These are phyloP conservation scores for Chaetomium olivaceum DNA, from an alignment of 2,329 filamentous ascomycete species.

Conservation along the genomic window DNA sequence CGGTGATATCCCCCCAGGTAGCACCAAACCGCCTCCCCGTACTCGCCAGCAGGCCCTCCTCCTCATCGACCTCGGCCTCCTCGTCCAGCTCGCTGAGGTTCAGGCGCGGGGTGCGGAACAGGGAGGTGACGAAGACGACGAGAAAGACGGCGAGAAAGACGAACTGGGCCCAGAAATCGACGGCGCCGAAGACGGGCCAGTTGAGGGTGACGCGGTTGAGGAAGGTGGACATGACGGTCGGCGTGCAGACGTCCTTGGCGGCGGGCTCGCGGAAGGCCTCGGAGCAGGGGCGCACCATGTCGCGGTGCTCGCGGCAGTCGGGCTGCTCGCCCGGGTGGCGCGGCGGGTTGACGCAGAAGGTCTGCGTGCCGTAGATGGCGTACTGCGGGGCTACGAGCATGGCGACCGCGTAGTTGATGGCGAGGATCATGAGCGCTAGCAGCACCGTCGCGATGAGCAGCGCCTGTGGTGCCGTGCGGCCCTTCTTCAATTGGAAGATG, in stretches of 20 bases:
- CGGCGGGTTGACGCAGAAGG: slow-evolving; percentile 77
- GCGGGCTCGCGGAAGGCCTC: slow-evolving; percentile 70
- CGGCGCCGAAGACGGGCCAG: slow-evolving; percentile 88
- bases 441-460: slow-evolving; percentile 88
- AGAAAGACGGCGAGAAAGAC: slow-evolving; percentile 83
- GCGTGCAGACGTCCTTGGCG: slow-evolving; percentile 83
- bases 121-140: slow-evolving; percentile 73
- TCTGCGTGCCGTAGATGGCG: slow-evolving; percentile 89
- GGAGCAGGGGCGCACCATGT: slow-evolving; percentile 78
- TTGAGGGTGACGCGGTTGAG: slow-evolving; percentile 90
- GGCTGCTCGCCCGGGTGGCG: slow-evolving; percentile 64
- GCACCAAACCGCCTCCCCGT: slow-evolving; percentile 80
- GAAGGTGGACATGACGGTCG: slow-evolving; percentile 87
- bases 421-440: slow-evolving; percentile 84
- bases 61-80: slow-evolving; percentile 87
- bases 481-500: slow-evolving; percentile 87
- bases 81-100: slow-evolving; percentile 79
- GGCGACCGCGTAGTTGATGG: slow-evolving; percentile 87
- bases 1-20: slow-evolving; percentile 85
- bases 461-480: slow-evolving; percentile 87
- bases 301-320: slow-evolving; percentile 70
- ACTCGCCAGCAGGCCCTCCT: slow-evolving; percentile 84
- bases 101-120: slow-evolving; percentile 78
- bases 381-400: slow-evolving; percentile 98
- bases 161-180: slow-evolving; percentile 98